Evolutionary conservation across 1,139 yeast genomes (phyloP), one percentile per base, ranked within the genome.

Genomic region (Meyerozyma smithsonii): DNA sequence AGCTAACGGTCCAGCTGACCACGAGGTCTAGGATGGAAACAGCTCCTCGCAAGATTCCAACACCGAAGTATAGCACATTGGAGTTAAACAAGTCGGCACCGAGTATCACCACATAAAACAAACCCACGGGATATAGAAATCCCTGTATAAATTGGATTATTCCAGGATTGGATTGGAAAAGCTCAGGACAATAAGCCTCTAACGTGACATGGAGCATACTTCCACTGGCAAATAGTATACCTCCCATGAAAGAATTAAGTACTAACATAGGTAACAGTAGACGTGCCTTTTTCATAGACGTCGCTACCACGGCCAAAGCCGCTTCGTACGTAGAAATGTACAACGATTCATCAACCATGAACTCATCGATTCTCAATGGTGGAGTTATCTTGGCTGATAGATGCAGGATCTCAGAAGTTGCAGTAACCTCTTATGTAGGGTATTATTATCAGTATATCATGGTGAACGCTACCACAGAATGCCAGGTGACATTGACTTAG

Each of bases 271-370:
- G 81, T 5, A 79, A 47, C 42, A 79, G 70, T 18, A 83, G 69
- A 53, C 94, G 69, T 2, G 90, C 76, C 54, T 84, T 84, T 56
- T 84, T 84, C 92, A 84, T 84, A 2, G 87, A 72, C 0, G 92
- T 84, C 6, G 94, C 94, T 24, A 84, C 89, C 37, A 83, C 83
- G 0, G 92, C 92, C 39, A 84, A 58, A 1, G 92, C 92, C 1
- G 92, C 81, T 50, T 84, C 94, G 57, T 84, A 79, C 8, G 90
- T 85, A 5, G 88, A 78, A 39, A 82, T 69, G 54, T 82, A 84
- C 28, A 44, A 39, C 16, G 53, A 47, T 17, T 55, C 58, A 15
- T 43, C 50, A 3, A 40, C 41, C 51, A 43, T 45, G 15, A 19
- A 15, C 14, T 10, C 23, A 18, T 16, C 15, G 35, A 10, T 32